Evolutionary conservation across 2,329 filamentous ascomycete genomes (phyloP), one percentile per base, ranked within the genome.

Genomic region (Fusarium duplospermum): DNA sequence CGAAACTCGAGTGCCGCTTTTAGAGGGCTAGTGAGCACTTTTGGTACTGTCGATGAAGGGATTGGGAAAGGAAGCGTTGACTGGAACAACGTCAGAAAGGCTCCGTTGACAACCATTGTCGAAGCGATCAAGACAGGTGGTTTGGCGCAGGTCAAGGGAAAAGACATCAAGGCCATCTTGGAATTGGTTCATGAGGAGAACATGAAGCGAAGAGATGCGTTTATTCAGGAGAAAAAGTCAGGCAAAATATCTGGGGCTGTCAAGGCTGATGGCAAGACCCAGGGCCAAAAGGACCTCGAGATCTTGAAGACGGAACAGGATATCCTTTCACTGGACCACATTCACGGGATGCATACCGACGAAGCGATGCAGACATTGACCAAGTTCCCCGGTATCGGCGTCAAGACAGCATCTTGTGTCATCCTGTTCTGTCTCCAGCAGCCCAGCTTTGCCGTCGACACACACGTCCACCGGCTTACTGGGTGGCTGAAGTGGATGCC

Each of bases 91-190:
- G 77, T 79, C 16, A 76, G 77, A 47, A 59, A 45, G 11, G 77
- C 77, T 16, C 71, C 77, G 3, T 61, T 79, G 29, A 71, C 79
- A 5, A 92, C 93, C 22, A 85, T 93, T 0, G 83, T 86, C 1
- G 81, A 86, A 6, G 89, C 91, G 0, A 88, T 94, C 16, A 83
- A 84, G 13, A 91, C 93, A 71, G 90, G 91, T 2, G 77, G 77
- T 6, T 50, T 79, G 42, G 77, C 77, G 27, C 74, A 78, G 47
- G 72, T 74, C 31, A 79, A 79, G 61, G 77, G 77, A 10, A 75
- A 73, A 45, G 77, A 79, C 42, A 79, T 79, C 59, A 79, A 79
- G 38, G 69, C 70, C 18, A 79, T 79, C 16, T 50, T 79, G 27
- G 77, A 76, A 33, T 54, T 77, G 35, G 77, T 79, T 6, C 70